Evolutionary conservation across 345 rosid species (phyloP).

Genomic region (Carallia pectinifolia): DNA sequence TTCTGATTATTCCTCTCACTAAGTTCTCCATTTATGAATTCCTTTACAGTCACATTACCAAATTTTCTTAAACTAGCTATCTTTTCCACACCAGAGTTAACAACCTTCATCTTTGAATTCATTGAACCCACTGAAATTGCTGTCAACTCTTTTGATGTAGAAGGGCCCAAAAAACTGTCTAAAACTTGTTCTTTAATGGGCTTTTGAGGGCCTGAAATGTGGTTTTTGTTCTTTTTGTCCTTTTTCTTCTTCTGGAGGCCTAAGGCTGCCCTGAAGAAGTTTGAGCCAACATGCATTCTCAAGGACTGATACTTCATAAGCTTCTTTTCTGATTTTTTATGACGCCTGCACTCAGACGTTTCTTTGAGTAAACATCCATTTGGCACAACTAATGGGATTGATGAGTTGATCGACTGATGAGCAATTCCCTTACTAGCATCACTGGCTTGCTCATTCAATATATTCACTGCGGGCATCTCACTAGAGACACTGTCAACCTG

Average conservation of each 20-base stretch:
- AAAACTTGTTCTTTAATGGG: conserved; percentile 34
- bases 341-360: conserved; percentile 22
- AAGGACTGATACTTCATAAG: conserved; percentile 34
- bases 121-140: conserved; percentile 17
- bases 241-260: conserved; percentile 45
- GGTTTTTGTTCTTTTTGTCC: conserved; percentile 45
- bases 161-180: conserved; percentile 38
- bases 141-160: conserved; percentile 42
- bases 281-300: conserved; percentile 42
- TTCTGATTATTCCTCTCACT: conserved; percentile 40
- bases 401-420: conserved; percentile 13
- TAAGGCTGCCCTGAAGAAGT: conserved; percentile 39
- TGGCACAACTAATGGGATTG: conserved; percentile 14
- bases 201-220: conserved; percentile 16
- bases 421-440: conserved; percentile 22
- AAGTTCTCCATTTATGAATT: conserved; percentile 30
- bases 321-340: conserved; percentile 46
- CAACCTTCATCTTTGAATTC: conserved; percentile 22
- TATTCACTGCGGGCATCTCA: conserved; percentile 15
- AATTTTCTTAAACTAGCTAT: conserved; percentile 18
- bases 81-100: conserved; percentile 15
- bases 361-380: conserved; percentile 22
- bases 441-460: conserved; percentile 26
- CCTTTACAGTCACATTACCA: conserved; percentile 22
- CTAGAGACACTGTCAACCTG: conserved; percentile 32